Conservation (phyloP, 345 rosid genomes). For the Moricandia arvensis region DNA sequence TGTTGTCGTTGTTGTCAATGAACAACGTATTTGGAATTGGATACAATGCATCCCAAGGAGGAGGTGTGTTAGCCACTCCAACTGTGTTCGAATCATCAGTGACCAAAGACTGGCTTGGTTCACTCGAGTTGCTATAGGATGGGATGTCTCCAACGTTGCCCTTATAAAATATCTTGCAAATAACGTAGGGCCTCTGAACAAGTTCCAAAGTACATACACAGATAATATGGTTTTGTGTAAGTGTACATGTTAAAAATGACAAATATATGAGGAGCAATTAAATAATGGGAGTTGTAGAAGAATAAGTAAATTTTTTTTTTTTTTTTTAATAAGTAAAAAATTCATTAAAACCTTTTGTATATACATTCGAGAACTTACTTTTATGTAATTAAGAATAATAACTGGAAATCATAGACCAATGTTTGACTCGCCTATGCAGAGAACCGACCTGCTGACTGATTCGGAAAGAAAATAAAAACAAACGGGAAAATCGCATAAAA, state of each 20-base stretch:
- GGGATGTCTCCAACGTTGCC: not conserved
- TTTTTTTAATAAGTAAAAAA: too few relatives aligned
- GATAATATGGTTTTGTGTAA: not conserved
- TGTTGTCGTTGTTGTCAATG: too few relatives aligned
- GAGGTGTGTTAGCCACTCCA: not conserved
- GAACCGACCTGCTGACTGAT: too few relatives aligned
- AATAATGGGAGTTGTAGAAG: too few relatives aligned
- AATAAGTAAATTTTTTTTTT: too few relatives aligned
- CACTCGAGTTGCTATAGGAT: not conserved
- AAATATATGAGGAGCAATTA: not conserved
- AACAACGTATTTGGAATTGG: not conserved
- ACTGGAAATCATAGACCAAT: too few relatives aligned
- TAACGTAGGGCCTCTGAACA: not conserved
- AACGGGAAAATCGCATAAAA: too few relatives aligned
- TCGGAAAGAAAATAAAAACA: too few relatives aligned
- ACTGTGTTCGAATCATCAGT: not conserved
- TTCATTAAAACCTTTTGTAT: too few relatives aligned
- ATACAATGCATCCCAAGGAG: not conserved
- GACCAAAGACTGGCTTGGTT: not conserved
- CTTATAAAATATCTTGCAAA: constrained; percentile 1
- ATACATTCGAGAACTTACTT: too few relatives aligned
- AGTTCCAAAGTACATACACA: not conserved
- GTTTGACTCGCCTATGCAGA: too few relatives aligned
- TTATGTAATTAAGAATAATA: too few relatives aligned
- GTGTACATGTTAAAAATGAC: not conserved